Evolutionary conservation across 352 stramenopile genomes (phyloP), one percentile per base, ranked within the genome.

Genomic region (Pythium graminicola): DNA sequence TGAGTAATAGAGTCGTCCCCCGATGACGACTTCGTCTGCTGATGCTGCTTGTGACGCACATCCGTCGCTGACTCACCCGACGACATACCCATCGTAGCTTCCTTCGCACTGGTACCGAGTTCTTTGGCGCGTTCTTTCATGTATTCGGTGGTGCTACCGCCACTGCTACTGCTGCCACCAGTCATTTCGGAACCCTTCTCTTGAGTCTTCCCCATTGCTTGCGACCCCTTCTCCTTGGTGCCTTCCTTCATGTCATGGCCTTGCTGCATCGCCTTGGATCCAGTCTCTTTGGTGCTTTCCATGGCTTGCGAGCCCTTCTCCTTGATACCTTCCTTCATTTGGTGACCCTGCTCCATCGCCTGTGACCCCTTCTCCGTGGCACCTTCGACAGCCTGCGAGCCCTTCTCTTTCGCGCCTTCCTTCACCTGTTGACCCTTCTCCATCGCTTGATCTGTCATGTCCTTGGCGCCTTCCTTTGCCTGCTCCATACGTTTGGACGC

Each of bases 21-120:
- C 41, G 38, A 42, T 33, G 35, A 61, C 43, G 13, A 1, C 11
- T 48, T 23, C n/a, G n/a, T n/a, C 14, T 48, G 24, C 33, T 48
- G 50, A 22, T 66, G 43, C 41, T 69, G 32, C 42, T 64, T 64
- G 47, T 57, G 50, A 28, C 53, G 44, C 20, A 50, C 19, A 7
- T 64, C 46, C 14, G 59, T 66, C 5, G 52, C 51, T 5, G 55
- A 69, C n/a, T 69, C 44, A 6, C 61, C 48, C 27, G 59, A 66
- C 38, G 55, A 69, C 55, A 61, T 69, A 14, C 55, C 54, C 41
- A 62, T 35, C 11, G 50, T 55, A n/a, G 61, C 49, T n/a, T 61
- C 61, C 55, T 65, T 69, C 13, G 41, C 31, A 2, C 31, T 39
- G 10, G 56, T 62, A 14, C 56, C 49, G 6, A 65, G 28, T 2